Conservation (phyloP, 495 filamentous ascomycete genomes). For the Neurospora sp. region DNA sequence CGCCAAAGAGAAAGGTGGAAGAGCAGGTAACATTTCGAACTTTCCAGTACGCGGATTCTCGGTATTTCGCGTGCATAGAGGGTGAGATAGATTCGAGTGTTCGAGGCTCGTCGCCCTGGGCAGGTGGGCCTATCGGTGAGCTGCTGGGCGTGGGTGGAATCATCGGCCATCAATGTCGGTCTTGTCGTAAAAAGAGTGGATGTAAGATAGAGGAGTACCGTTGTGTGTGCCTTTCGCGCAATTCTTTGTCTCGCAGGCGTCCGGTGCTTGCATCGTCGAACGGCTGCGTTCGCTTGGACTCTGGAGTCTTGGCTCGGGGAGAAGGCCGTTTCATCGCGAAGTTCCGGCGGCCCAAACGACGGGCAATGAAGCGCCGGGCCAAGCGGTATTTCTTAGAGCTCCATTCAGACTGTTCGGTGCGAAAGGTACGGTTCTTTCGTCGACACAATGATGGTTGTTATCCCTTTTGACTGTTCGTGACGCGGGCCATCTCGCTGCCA, state of each 20-base stretch:
- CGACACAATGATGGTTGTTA: not conserved
- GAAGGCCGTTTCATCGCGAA: not conserved
- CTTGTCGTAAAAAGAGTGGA: not conserved
- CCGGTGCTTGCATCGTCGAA: not conserved
- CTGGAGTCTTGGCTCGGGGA: not conserved
- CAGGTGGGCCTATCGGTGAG: not conserved
- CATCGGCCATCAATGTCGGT: not conserved
- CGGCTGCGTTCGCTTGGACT: not conserved
- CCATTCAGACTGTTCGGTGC: not conserved
- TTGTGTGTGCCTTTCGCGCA: not conserved
- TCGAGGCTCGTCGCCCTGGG: not conserved
- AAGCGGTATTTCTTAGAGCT: not conserved
- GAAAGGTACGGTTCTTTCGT: not conserved
- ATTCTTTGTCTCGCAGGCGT: fast-evolving
- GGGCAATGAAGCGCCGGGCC: not conserved
- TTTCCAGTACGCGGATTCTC: not conserved
- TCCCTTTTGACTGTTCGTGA: not conserved
- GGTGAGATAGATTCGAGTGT: not conserved
- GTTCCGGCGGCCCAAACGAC: not conserved
- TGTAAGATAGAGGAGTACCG: not conserved
- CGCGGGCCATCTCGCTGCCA: not conserved
- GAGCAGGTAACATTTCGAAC: not conserved
- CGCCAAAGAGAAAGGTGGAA: not conserved
- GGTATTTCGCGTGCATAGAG: fast-evolving
- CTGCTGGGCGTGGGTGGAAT: not conserved